These are phyloP conservation scores for Hortaea werneckii DNA, from an alignment of 2,329 filamentous ascomycete genomes.

Conservation along the genomic window DNA sequence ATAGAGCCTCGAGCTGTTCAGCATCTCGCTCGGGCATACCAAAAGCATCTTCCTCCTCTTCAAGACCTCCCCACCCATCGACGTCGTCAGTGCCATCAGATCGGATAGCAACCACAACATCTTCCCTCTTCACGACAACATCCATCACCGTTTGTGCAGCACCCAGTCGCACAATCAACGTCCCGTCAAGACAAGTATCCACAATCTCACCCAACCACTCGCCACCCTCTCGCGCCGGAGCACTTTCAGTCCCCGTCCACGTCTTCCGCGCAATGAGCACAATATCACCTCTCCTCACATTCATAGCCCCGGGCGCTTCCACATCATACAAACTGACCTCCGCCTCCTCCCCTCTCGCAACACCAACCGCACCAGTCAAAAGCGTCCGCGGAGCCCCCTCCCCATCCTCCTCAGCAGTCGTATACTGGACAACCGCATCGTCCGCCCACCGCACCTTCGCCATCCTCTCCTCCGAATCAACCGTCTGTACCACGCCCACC, in stretches of 20 bases:
- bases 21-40: not conserved
- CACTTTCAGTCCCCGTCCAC: constrained; percentile 5
- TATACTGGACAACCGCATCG: constrained; percentile 47
- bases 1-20: too few relatives aligned
- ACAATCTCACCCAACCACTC: constrained; percentile 50
- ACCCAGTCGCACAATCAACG: constrained; percentile 44
- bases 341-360: constrained; percentile 25
- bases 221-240: constrained; percentile 7
- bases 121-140: constrained; percentile 39
- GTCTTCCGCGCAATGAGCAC: constrained; percentile 35
- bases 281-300: constrained; percentile 42
- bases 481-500: constrained; percentile 48
- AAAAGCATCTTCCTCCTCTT: constrained; percentile 11
- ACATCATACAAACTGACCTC: constrained; percentile 52
- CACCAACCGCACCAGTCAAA: constrained; percentile 10
- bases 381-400: constrained; percentile 24
- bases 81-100: constrained; percentile 19
- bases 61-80: constrained; percentile 14
- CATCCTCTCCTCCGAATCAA: constrained; percentile 46
- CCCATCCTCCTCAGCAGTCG: constrained; percentile 38
- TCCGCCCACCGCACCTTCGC: constrained; percentile 46
- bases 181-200: constrained; percentile 43
- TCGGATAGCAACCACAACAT: constrained; percentile 39
- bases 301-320: constrained; percentile 38
- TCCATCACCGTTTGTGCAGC: constrained; percentile 40